A percentile compares a stretch with the other conserved stretches of the same genome.
Evolutionary conservation across 805 yeast genomes (phyloP).

Genomic region (Kodamaea hsintzibuensis): DNA sequence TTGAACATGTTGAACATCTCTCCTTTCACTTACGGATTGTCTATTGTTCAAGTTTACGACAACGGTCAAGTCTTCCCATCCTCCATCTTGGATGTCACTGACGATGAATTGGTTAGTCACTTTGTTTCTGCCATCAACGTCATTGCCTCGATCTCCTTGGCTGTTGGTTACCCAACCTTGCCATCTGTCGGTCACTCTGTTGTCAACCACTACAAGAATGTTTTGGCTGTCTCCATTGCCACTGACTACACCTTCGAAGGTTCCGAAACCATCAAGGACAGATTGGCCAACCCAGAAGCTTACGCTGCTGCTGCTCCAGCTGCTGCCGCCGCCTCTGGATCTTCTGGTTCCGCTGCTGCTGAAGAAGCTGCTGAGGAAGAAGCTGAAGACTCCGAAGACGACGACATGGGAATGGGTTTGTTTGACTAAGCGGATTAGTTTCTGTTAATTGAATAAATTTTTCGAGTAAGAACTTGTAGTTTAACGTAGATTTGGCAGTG

Average conservation of each 20-base stretch:
- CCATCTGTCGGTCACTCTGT: conserved; percentile 99
- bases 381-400: conserved; percentile 69
- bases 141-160: conserved; percentile 96
- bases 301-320: conserved; percentile 99
- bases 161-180: conserved; percentile 98
- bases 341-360: conserved; percentile 60
- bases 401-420: conserved; percentile 98
- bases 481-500: too few species aligned
- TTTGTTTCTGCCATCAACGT: conserved; percentile 88
- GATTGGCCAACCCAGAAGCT: conserved; percentile 99
- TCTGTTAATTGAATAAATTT: neutral
- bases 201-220: conserved; percentile 99
- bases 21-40: conserved; percentile 99
- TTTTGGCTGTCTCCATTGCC: conserved; percentile 96
- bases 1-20: conserved; percentile 99
- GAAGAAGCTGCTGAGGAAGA: conserved; percentile 75
- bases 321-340: conserved; percentile 79
- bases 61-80: conserved; percentile 98
- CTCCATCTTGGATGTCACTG: conserved; percentile 96
- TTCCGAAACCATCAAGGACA: conserved; percentile 98
- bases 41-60: conserved; percentile 96
- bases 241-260: conserved; percentile 99
- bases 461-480: neutral
- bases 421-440: conserved; percentile 70
- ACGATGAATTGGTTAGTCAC: conserved; percentile 91